Evolutionary conservation across 108 stramenopile genomes (phyloP).

Genomic region (Fragilaria crotonensis): DNA sequence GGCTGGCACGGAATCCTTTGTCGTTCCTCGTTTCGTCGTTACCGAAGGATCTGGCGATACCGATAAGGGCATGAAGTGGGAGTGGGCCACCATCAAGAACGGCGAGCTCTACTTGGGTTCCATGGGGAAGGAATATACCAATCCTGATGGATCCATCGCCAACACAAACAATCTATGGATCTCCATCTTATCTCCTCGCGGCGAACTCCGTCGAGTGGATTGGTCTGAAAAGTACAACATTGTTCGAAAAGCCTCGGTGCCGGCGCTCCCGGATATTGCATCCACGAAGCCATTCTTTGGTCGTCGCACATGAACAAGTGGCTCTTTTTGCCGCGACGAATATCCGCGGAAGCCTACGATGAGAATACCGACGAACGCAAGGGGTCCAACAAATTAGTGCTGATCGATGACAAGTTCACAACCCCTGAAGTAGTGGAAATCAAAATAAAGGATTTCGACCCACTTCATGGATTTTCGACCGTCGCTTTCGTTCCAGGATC

Average conservation of each 20-base stretch:
- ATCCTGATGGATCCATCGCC: conserved; percentile 24
- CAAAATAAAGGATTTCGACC: conserved; percentile 47
- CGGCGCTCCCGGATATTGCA: conserved; percentile 76
- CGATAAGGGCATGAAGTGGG: conserved; percentile 93
- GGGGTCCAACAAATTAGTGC: conserved; percentile 82
- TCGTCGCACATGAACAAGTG: conserved; percentile 74
- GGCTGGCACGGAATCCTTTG: conserved; percentile 55
- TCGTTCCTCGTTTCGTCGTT: conserved; percentile 85
- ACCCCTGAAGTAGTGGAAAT: conserved; percentile 55
- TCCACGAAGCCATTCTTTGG: conserved; percentile 92
- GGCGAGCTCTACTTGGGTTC: conserved; percentile 82
- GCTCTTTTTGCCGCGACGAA: conserved; percentile 90
- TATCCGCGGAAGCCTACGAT: conserved; percentile 79
- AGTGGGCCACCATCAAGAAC: conserved; percentile 93
- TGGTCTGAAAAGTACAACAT: conserved; percentile 77
- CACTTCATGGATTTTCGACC: conserved; percentile 87
- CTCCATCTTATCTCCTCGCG: conserved; percentile 60
- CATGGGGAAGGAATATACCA: conserved; percentile 93
- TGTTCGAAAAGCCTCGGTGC: conserved; percentile 73
- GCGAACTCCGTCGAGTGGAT: conserved; percentile 66
- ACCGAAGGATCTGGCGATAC: conserved; percentile 91
- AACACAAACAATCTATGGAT: conserved; percentile 87
- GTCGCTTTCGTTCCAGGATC: conserved; percentile 93
- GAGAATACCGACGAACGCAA: conserved; percentile 80
- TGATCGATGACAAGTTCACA: conserved; percentile 75